Conservation (phyloP, 2,329 filamentous ascomycete genomes). For the Hymenoscyphus infarciens region DNA sequence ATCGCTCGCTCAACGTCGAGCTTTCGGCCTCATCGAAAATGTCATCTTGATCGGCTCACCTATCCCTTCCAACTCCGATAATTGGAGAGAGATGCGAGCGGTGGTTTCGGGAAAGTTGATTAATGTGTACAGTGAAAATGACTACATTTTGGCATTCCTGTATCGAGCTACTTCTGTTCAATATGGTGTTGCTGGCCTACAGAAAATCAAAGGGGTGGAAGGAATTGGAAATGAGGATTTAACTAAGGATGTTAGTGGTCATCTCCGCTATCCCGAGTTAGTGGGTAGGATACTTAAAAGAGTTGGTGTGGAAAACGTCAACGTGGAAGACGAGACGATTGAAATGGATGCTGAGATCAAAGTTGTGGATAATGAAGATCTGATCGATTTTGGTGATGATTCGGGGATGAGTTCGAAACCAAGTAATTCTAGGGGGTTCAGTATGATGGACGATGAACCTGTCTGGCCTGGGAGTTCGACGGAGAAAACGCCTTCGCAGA, state of each 20-base stretch:
- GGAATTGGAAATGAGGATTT: conserved; percentile 55
- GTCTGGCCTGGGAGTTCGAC: not conserved
- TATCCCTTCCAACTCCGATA: conserved; percentile 64
- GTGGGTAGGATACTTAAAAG: conserved; percentile 62
- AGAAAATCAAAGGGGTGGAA: conserved; percentile 64
- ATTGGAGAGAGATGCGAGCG: conserved; percentile 75
- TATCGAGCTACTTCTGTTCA: conserved; percentile 80
- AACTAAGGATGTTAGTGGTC: conserved; percentile 61
- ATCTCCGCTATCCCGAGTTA: conserved; percentile 66
- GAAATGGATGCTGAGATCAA: conserved; percentile 40
- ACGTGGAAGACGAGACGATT: conserved; percentile 36
- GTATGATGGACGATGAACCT: conserved; percentile 9
- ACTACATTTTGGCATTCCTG: conserved; percentile 84
- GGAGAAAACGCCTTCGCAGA: not conserved
- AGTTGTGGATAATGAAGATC: conserved; percentile 14
- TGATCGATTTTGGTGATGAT: conserved; percentile 15
- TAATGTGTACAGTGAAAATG: conserved; percentile 84
- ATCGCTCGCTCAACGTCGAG: conserved; percentile 55
- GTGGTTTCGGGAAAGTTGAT: conserved; percentile 81
- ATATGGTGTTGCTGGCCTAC: conserved; percentile 79
- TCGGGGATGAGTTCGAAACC: not conserved
- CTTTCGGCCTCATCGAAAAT: conserved; percentile 63
- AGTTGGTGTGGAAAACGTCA: conserved; percentile 64
- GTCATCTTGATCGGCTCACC: conserved; percentile 78
- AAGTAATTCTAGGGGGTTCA: conserved; percentile 1